Conservation (phyloP, 768 basidiomycete species). For the Grammothele lineata region DNA sequence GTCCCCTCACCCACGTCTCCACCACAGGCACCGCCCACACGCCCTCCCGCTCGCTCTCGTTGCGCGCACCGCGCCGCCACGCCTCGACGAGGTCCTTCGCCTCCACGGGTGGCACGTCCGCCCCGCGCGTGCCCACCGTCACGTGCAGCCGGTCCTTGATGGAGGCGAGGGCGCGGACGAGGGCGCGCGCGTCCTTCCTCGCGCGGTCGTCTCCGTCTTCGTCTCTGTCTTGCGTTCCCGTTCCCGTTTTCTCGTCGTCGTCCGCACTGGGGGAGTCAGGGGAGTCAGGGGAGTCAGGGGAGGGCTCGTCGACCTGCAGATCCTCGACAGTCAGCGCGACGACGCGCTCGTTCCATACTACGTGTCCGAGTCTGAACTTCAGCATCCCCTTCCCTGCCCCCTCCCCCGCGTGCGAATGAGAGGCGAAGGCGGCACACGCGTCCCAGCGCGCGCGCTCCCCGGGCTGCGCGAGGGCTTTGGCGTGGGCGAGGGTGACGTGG, state of each 20-base stretch:
- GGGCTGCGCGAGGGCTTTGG: constrained; percentile 34
- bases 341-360: constrained; percentile 74
- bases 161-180: constrained; percentile 38
- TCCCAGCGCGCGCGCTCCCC: constrained; percentile 41
- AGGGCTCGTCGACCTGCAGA: constrained; percentile 30
- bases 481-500: constrained; percentile 87
- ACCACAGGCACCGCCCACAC: constrained; percentile 18
- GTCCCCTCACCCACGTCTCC: constrained; percentile 24
- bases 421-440: constrained; percentile 43
- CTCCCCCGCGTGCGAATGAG: constrained; percentile 24
- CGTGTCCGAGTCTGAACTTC: constrained; percentile 49
- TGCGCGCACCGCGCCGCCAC: constrained; percentile 34
- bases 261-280: neutral
- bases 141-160: constrained; percentile 64
- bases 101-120: constrained; percentile 58
- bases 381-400: constrained; percentile 35
- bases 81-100: constrained; percentile 59
- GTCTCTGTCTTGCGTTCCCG: neutral
- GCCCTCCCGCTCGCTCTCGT: constrained; percentile 17
- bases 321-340: constrained; percentile 78
- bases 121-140: constrained; percentile 72
- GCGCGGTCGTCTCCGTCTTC: constrained; percentile 28
- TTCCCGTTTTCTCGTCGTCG: neutral
- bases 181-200: constrained; percentile 33
- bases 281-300: too few relatives aligned